These are phyloP conservation scores for Striga hermonthica DNA, from an alignment of 305 asterid genomes.

Conservation along the genomic window DNA sequence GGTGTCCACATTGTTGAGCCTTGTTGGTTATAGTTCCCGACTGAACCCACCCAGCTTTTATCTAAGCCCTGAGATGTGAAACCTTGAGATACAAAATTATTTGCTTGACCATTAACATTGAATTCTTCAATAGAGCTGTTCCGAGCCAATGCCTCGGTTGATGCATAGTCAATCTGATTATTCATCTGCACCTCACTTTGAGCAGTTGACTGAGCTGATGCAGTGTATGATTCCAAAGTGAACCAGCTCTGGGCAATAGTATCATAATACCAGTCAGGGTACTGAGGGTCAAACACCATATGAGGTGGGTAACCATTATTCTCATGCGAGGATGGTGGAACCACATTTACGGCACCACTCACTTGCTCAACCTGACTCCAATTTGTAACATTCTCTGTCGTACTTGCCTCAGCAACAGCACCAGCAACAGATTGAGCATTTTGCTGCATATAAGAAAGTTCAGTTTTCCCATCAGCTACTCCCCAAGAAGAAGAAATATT, in stretches of 20 bases:
- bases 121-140: constrained; percentile 36
- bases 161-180: constrained; percentile 46
- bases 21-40: constrained; percentile 42
- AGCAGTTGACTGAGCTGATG: constrained; percentile 45
- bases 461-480: constrained; percentile 43
- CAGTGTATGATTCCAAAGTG: constrained; percentile 52
- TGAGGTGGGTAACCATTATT: constrained; percentile 74
- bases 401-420: constrained; percentile 52
- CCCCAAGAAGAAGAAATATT: constrained; percentile 46
- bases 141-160: constrained; percentile 38
- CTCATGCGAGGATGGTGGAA: constrained; percentile 39
- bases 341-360: constrained; percentile 37
- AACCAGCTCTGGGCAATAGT: constrained; percentile 74
- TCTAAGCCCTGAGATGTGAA: constrained; percentile 44
- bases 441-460: constrained; percentile 71
- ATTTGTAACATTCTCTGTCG: constrained; percentile 50
- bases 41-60: constrained; percentile 53
- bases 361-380: constrained; percentile 62
- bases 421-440: constrained; percentile 54
- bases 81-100: constrained; percentile 42
- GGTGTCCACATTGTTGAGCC: constrained; percentile 47
- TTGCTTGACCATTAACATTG: constrained; percentile 36
- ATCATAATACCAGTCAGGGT: constrained; percentile 93
- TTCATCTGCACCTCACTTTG: constrained; percentile 49
- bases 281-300: constrained; percentile 89